Percentiles rank a stretch among this genome's conserved stretches.
phyloP scores from a whole-genome alignment of 2,329 filamentous ascomycete species.

The Arthrobotrys sinensis region DNA sequence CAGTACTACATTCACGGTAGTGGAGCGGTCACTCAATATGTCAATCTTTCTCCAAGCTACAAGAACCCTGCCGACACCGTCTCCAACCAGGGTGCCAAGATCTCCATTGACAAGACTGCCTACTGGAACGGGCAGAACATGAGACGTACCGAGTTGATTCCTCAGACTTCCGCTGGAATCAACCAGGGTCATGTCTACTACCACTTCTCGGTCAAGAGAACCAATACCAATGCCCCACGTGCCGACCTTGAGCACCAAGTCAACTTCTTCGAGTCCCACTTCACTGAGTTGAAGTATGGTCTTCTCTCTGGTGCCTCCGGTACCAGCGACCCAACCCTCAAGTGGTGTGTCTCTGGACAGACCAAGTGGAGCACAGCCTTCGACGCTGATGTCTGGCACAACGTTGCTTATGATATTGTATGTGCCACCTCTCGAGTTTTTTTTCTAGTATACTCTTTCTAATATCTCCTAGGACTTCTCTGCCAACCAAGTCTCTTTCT shows the following conservation, averaged over 20 bases:
- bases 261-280: constrained; percentile 78
- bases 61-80: constrained; percentile 77
- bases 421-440: constrained; percentile 64
- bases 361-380: constrained; percentile 77
- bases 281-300: constrained; percentile 81
- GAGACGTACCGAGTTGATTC: constrained; percentile 82
- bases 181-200: constrained; percentile 79
- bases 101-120: constrained; percentile 76
- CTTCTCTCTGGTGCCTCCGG: constrained; percentile 71
- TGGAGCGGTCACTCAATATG: constrained; percentile 73
- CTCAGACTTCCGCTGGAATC: constrained; percentile 77
- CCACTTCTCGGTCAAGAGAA: constrained; percentile 79
- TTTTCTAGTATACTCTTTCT: not conserved
- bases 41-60: constrained; percentile 74
- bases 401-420: constrained; percentile 74
- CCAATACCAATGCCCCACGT: constrained; percentile 74
- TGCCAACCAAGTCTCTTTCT: constrained; percentile 76
- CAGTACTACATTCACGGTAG: constrained; percentile 77
- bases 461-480: constrained; percentile 72
- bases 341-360: constrained; percentile 76
- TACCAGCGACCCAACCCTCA: constrained; percentile 72
- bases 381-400: constrained; percentile 79
- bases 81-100: constrained; percentile 77
- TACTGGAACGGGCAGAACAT: constrained; percentile 81
- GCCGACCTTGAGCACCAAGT: constrained; percentile 78